phyloP scores from a whole-genome alignment of 163 green algal genomes.

The Volvox carteri region DNA sequence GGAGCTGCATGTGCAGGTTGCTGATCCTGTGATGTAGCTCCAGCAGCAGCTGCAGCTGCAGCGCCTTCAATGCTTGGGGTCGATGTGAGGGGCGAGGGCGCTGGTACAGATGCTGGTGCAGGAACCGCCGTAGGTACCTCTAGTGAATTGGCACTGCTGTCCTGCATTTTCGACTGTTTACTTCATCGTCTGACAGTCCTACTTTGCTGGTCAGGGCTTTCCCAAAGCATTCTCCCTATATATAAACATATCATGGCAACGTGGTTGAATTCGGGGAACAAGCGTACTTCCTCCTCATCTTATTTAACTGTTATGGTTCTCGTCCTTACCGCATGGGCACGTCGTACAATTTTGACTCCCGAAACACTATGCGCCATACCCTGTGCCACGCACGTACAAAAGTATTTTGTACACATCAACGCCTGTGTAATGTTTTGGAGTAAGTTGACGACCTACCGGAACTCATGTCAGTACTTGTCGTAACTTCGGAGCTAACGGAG shows the following conservation, averaged over 20 bases:
- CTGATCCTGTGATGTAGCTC: neutral
- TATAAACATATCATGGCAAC: neutral
- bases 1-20: neutral
- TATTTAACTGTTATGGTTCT: neutral
- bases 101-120: neutral
- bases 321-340: neutral
- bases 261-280: neutral
- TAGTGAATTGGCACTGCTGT: neutral
- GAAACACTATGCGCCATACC: too few species aligned
- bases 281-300: neutral
- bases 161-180: neutral
- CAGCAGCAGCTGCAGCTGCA: neutral
- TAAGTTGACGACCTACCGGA: too few species aligned
- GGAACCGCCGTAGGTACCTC: neutral
- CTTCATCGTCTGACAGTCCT: neutral
- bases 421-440: too few species aligned
- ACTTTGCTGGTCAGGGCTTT: neutral
- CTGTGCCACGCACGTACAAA: neutral
- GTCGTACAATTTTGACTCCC: too few species aligned
- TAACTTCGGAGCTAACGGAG: too few species aligned
- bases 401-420: neutral
- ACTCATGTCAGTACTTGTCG: too few species aligned
- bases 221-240: neutral
- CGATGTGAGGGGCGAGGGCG: neutral
- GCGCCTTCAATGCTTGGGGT: neutral